Base-by-base conservation (phyloP, 2,329 filamentous ascomycete species). In the Lecanoromycetidae sp. region DNA sequence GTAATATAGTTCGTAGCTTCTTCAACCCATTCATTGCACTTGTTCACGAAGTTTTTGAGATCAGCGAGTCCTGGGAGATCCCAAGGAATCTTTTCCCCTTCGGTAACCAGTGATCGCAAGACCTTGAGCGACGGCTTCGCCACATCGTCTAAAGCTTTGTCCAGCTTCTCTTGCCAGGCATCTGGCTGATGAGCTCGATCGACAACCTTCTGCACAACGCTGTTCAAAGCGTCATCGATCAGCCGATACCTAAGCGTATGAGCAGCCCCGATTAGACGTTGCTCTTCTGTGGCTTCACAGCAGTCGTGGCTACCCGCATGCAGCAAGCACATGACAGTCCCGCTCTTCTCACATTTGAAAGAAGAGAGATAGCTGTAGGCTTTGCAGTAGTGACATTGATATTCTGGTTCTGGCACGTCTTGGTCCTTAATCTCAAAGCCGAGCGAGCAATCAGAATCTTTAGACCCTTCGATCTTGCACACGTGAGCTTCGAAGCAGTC, bases 1-100 rank as follows among this genome's bases (percentile, higher is more conserved):
- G 91, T 88, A 59, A 88, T 94, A 70, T 93, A 98, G 61, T 84
- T 88, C 59, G 86, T 91, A 55, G 91, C 91, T 67, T 96, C 90
- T 59, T 96, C 91, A 53, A 95, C 87, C 84, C 93, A 95, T 61
- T 94, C 87, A 64, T 94, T 93, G 70, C 91, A 96, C 59, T 86
- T 82, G 57, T 94, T 87, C 63, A 98, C 91, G 68, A 94, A 98
- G 55, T 82, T 77, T 66, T 80, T 84, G 57, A 98, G 74, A 57
- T 85, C 77, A 57, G 83, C 76, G 53, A 98, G 75, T 53, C 87
- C 88, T 55, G 81, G 79, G 52, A 98, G 75, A 49, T 87, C 82
- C 71, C 85, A 93, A 49, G 90, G 87, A 59, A 98, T 95, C 65
- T 87, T 88, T 68, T 98, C 91, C 64, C 91, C 91, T 71, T 98